Evolutionary conservation across 2,329 filamentous ascomycete species (phyloP).

Genomic region (Periconia sp.): DNA sequence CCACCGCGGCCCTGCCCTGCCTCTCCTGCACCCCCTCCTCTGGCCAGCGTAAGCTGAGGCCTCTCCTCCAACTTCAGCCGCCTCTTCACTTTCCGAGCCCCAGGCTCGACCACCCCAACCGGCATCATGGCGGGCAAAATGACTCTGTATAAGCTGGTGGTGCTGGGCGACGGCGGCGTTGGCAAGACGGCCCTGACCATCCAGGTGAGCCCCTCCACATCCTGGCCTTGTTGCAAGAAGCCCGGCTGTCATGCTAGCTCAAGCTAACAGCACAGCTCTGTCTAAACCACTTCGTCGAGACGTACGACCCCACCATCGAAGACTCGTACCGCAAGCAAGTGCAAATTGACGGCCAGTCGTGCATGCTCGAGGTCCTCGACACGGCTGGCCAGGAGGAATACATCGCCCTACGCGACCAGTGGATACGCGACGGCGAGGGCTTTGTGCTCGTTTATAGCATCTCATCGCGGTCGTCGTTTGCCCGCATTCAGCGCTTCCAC

Average conservation of each 20-base stretch:
- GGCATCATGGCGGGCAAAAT: conserved; percentile 82
- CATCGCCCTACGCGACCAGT: conserved; percentile 93
- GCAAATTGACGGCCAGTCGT: conserved; percentile 90
- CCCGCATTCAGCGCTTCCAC: conserved; percentile 93
- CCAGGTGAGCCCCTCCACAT: conserved; percentile 57
- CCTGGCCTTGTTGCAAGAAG: not conserved
- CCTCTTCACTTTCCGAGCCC: not conserved
- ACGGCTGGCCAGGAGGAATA: conserved; percentile 99
- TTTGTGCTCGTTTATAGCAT: conserved; percentile 99
- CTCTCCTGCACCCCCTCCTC: conserved; percentile 1
- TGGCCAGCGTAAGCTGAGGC: not conserved
- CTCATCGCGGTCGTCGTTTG: conserved; percentile 93
- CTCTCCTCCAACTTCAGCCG: conserved; percentile 1
- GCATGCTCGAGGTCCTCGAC: conserved; percentile 97
- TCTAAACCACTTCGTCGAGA: conserved; percentile 98
- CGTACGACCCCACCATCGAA: conserved; percentile 73
- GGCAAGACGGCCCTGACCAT: conserved; percentile 95
- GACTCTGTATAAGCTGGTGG: conserved; percentile 95
- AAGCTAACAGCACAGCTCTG: conserved; percentile 69
- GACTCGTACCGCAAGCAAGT: conserved; percentile 73
- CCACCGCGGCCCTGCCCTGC: not conserved
- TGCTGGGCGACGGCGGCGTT: conserved; percentile 91
- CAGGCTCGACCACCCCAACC: not conserved
- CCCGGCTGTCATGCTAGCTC: conserved; percentile 7
- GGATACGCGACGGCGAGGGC: conserved; percentile 97